phyloP scores from a whole-genome alignment of 495 filamentous ascomycete species.

The Jackrogersella multiformis region DNA sequence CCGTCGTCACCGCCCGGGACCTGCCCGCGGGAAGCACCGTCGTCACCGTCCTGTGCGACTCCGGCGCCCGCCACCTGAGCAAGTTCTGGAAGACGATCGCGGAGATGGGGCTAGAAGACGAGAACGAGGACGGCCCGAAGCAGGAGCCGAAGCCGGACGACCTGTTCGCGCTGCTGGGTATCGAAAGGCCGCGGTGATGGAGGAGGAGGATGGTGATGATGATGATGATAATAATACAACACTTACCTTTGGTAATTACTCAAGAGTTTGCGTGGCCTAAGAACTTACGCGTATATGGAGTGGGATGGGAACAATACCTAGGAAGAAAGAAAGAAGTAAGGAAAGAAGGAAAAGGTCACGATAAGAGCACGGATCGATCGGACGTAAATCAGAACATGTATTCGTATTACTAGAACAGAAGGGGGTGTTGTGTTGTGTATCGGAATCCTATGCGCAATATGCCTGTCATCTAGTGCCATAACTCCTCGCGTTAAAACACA shows the following conservation, averaged over 20 bases:
- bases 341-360: not conserved
- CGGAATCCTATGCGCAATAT: not conserved
- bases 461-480: conserved; percentile 6
- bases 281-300: too few species aligned
- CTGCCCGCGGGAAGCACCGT: conserved; percentile 76
- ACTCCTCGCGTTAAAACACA: conserved; percentile 28
- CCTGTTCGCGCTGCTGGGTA: conserved; percentile 49
- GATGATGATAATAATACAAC: too few species aligned
- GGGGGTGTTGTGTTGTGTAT: not conserved
- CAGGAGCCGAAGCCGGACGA: too few species aligned
- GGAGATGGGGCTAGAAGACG: conserved; percentile 68
- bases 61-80: conserved; percentile 87
- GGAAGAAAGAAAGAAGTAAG: not conserved
- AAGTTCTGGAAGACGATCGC: conserved; percentile 92
- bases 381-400: conserved; percentile 10
- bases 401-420: conserved; percentile 13
- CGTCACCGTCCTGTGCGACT: conserved; percentile 93
- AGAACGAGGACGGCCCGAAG: conserved; percentile 42
- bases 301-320: not conserved
- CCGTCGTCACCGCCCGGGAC: conserved; percentile 77
- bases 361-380: not conserved
- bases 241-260: too few species aligned
- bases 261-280: too few species aligned
- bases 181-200: conserved; percentile 40
- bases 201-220: too few species aligned